A percentile compares a stretch with the other conserved stretches of the same genome.
These are phyloP conservation scores for Endothia cerciana DNA, from an alignment of 2,329 filamentous ascomycete species.

Conservation along the genomic window DNA sequence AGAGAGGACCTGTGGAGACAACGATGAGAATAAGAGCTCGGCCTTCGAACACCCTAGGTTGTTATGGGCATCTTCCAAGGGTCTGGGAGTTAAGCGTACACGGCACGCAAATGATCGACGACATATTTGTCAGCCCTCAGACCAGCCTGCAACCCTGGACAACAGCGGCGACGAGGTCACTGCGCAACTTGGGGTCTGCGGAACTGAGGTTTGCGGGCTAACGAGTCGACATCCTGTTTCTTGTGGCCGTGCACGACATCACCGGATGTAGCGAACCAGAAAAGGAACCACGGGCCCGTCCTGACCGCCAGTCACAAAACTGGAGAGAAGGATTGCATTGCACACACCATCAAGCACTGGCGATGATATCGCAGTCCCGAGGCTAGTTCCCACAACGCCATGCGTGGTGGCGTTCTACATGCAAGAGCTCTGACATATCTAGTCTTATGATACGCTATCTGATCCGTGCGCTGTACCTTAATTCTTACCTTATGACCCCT, in stretches of 20 bases:
- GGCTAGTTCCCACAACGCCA: background rate
- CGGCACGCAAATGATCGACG: background rate
- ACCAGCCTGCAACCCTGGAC: background rate
- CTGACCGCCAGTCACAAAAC: background rate
- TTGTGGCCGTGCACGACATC: conserved; percentile 11
- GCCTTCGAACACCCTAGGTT: background rate
- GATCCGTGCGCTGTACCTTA: background rate
- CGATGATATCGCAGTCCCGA: background rate
- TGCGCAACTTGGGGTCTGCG: background rate
- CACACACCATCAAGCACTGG: background rate
- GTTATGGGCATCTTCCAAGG: background rate
- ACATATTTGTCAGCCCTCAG: background rate
- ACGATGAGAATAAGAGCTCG: background rate
- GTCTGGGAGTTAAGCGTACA: background rate
- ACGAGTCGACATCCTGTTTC: background rate
- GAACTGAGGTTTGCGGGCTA: background rate
- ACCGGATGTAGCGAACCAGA: background rate
- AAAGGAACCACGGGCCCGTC: background rate
- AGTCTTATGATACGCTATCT: background rate
- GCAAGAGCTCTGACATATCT: background rate
- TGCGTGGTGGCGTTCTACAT: background rate
- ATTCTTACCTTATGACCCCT: background rate
- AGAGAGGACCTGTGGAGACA: background rate
- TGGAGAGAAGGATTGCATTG: conserved; percentile 10
- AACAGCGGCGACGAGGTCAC: background rate